These are phyloP conservation scores for Madurella mycetomatis DNA, from an alignment of 2,329 filamentous ascomycete species.

Conservation along the genomic window DNA sequence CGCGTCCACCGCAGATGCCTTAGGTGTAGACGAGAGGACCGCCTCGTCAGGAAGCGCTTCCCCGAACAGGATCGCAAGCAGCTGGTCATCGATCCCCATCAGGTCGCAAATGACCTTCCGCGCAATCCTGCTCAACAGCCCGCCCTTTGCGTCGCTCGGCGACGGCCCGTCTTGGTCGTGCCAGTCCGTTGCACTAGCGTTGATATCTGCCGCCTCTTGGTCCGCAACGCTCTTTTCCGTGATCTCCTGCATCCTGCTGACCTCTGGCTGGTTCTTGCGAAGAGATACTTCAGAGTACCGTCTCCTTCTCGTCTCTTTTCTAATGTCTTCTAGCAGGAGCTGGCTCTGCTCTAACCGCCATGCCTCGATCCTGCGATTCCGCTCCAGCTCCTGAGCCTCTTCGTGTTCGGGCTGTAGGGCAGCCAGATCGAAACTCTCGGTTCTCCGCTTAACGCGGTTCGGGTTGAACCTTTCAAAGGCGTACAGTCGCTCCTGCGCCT, in stretches of 20 bases:
- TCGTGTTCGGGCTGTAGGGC: slow-evolving; percentile 51
- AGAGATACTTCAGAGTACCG: slow-evolving; percentile 51
- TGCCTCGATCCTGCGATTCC: slow-evolving; percentile 77
- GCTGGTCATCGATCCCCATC: slow-evolving; percentile 82
- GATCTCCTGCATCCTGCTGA: slow-evolving; percentile 30
- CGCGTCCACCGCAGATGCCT: slow-evolving; percentile 35
- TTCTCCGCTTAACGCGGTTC: slow-evolving; percentile 52
- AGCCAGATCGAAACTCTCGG: slow-evolving; percentile 50
- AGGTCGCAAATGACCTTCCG: slow-evolving; percentile 82
- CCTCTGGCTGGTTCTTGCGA: slow-evolving; percentile 25
- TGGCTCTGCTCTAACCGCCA: slow-evolving; percentile 91
- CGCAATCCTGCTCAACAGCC: slow-evolving; percentile 76
- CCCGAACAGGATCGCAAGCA: slow-evolving; percentile 82
- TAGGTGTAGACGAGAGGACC: slow-evolving; percentile 45
- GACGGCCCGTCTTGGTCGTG: slow-evolving; percentile 46
- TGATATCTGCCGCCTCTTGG: slow-evolving; percentile 35
- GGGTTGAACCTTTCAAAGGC: slow-evolving; percentile 85
- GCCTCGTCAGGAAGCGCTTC: slow-evolving; percentile 61
- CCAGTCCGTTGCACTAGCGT: slow-evolving; percentile 41
- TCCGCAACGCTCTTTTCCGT: slow-evolving; percentile 29
- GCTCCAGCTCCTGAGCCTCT: slow-evolving; percentile 62
- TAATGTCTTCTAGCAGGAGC: slow-evolving; percentile 80
- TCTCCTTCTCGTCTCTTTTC: slow-evolving; percentile 72
- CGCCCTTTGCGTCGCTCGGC: slow-evolving; percentile 51
- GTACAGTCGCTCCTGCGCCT: slow-evolving; percentile 80